Percentiles rank a stretch among this genome's conserved stretches.
These are phyloP conservation scores for Morella rubra DNA, from an alignment of 306 rosid genomes.

Conservation along the genomic window DNA sequence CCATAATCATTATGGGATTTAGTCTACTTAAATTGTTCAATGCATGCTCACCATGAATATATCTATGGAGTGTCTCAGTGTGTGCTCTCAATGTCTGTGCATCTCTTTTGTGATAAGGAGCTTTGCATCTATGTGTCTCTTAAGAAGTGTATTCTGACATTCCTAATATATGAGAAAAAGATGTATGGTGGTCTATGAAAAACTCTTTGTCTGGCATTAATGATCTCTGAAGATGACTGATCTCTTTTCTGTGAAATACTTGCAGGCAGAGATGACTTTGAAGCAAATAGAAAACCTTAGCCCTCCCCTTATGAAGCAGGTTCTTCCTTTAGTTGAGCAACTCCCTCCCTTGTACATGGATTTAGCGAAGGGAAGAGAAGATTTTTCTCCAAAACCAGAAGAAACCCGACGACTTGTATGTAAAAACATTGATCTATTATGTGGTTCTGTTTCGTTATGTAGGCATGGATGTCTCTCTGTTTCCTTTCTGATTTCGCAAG, in stretches of 20 bases:
- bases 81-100: neutral
- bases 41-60: neutral
- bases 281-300: constrained; percentile 76
- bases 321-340: constrained; percentile 93
- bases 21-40: neutral
- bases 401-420: constrained; percentile 86
- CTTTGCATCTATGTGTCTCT: neutral
- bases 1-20: neutral
- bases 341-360: constrained; percentile 97
- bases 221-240: constrained; percentile 32
- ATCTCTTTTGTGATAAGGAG: neutral
- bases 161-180: constrained; percentile 10
- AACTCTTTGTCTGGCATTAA: constrained; percentile 6
- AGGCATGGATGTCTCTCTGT: neutral
- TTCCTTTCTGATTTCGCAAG: constrained; percentile 16
- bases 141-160: neutral
- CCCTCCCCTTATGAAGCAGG: constrained; percentile 97
- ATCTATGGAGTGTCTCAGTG: neutral
- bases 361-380: constrained; percentile 81
- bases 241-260: constrained; percentile 26
- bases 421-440: constrained; percentile 25
- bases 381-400: constrained; percentile 86
- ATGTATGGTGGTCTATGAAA: constrained; percentile 12
- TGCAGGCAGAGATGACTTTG: constrained; percentile 96
- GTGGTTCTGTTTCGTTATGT: neutral